These are phyloP conservation scores for rapeseed (Brassica napus) DNA, from an alignment of 345 rosid species.

Conservation along the genomic window DNA sequence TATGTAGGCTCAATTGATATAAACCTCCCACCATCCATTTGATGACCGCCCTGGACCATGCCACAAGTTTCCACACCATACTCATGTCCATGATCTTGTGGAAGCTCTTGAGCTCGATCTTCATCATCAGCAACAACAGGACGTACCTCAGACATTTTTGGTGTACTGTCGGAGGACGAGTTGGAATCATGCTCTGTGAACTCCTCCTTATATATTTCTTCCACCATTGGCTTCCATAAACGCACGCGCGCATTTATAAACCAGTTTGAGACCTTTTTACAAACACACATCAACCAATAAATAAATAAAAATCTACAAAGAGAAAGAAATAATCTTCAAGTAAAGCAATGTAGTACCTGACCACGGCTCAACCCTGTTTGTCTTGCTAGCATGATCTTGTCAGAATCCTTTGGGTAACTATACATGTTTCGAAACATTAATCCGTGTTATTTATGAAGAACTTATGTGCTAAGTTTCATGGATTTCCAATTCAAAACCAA, in stretches of 20 bases:
- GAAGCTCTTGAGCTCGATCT: conserved; percentile 25
- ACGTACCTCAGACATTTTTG: conserved; percentile 45
- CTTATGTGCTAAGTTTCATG: not conserved
- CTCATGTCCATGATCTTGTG: conserved; percentile 49
- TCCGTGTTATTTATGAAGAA: not conserved
- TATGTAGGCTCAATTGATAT: conserved; percentile 26
- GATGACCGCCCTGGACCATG: conserved; percentile 52
- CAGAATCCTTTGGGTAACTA: conserved; percentile 97
- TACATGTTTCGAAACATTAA: not conserved
- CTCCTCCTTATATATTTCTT: conserved; percentile 99
- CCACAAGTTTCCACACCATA: conserved; percentile 40
- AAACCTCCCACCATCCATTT: conserved; percentile 47
- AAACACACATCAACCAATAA: conserved; percentile 8
- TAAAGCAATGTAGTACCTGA: conserved; percentile 51
- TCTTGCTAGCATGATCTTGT: conserved; percentile 93
- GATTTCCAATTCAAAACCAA: not conserved
- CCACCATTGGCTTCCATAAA: conserved; percentile 99
- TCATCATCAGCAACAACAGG: conserved; percentile 13
- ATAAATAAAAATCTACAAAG: not conserved
- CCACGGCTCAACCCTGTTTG: conserved; percentile 97
- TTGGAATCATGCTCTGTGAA: conserved; percentile 81
- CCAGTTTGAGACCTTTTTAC: conserved; percentile 86
- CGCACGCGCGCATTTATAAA: conserved; percentile 99
- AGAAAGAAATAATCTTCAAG: not conserved
- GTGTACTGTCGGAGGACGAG: conserved; percentile 75